These are phyloP conservation scores for Rehmannia glutinosa DNA, from an alignment of 257 asterid genomes.

Conservation along the genomic window DNA sequence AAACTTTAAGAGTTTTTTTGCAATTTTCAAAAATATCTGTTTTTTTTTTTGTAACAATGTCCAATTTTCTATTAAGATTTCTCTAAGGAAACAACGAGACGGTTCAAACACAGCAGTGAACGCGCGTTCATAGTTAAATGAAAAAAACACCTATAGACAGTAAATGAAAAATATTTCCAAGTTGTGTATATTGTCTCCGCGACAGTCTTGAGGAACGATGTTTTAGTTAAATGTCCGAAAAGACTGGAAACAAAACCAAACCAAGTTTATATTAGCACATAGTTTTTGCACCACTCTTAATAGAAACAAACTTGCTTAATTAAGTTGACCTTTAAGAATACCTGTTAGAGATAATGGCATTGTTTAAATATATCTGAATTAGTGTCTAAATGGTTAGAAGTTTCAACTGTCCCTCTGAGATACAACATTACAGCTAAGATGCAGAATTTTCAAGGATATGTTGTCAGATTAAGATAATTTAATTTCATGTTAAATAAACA, in stretches of 20 bases:
- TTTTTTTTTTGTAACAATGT: too few species aligned
- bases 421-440: constrained; percentile 57
- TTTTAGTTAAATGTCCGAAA: neutral
- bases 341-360: constrained; percentile 15
- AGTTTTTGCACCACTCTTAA: constrained; percentile 13
- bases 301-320: neutral
- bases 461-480: constrained; percentile 25
- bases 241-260: neutral
- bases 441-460: constrained; percentile 18
- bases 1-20: too few species aligned
- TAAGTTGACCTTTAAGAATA: constrained; percentile 16
- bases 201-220: constrained; percentile 6
- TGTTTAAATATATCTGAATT: neutral
- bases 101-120: too few species aligned
- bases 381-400: constrained; percentile 1
- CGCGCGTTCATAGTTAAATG: too few species aligned
- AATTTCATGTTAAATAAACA: constrained; percentile 7
- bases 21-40: too few species aligned
- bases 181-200: neutral
- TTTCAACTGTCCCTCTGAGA: constrained; percentile 39
- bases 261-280: constrained; percentile 13
- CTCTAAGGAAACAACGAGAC: too few species aligned
- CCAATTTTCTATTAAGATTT: too few species aligned
- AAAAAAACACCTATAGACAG: neutral
- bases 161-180: neutral